These are phyloP conservation scores for Ogataea hybrid DNA, from an alignment of 1,139 yeast genomes.

Conservation along the genomic window DNA sequence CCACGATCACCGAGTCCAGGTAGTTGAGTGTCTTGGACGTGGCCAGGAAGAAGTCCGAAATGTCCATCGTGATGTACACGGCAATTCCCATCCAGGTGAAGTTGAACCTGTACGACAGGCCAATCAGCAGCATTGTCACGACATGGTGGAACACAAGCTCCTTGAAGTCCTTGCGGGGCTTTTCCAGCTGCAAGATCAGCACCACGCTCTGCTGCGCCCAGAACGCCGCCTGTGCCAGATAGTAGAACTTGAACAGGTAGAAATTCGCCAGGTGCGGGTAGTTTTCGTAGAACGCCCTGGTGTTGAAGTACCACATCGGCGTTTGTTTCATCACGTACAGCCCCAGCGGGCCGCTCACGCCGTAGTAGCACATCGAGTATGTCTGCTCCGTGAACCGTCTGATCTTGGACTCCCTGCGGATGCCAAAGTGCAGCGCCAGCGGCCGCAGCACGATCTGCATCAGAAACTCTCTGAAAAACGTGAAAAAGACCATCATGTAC, in stretches of 20 bases:
- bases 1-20: slow-evolving; percentile 62
- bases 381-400: slow-evolving; percentile 92
- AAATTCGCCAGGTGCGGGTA: slow-evolving; percentile 85
- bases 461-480: slow-evolving; percentile 84
- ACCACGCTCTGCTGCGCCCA: slow-evolving; percentile 96
- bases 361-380: slow-evolving; percentile 79
- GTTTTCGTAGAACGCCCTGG: slow-evolving; percentile 70
- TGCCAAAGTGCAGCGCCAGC: slow-evolving; percentile 53
- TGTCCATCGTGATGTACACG: slow-evolving; percentile 92
- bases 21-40: slow-evolving; percentile 82
- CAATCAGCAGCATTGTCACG: slow-evolving; percentile 84
- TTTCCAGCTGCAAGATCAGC: slow-evolving; percentile 79
- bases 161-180: slow-evolving; percentile 89
- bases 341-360: slow-evolving; percentile 82
- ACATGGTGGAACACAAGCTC: slow-evolving; percentile 93
- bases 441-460: slow-evolving; percentile 85
- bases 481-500: slow-evolving; percentile 81
- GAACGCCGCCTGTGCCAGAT: slow-evolving; percentile 90
- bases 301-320: slow-evolving; percentile 88
- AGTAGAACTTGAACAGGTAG: slow-evolving; percentile 71
- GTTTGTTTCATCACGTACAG: slow-evolving; percentile 80
- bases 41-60: slow-evolving; percentile 87
- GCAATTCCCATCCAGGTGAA: slow-evolving; percentile 95
- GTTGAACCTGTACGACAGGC: slow-evolving; percentile 90
- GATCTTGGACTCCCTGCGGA: slow-evolving; percentile 56